Percentiles rank a stretch among this genome's conserved stretches.
These are phyloP conservation scores for Flammula alnicola DNA, from an alignment of 1,284 basidiomycete species.

Conservation along the genomic window DNA sequence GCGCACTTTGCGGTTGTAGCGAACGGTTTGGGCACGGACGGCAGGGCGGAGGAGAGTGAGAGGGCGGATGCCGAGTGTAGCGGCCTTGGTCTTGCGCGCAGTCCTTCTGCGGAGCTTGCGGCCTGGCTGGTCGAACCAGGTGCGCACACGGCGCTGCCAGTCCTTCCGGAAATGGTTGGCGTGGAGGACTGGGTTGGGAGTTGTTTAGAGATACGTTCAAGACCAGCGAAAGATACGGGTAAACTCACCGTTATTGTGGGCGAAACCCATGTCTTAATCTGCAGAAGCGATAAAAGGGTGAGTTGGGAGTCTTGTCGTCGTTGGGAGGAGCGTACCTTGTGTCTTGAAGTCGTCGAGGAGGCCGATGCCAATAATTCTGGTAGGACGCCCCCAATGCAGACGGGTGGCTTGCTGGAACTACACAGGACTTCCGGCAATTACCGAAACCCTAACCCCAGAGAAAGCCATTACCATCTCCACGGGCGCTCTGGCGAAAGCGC, in stretches of 20 bases:
- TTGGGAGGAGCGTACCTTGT: slow-evolving; percentile 38
- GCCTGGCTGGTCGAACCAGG: slow-evolving; percentile 99
- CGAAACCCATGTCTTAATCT: slow-evolving; percentile 74
- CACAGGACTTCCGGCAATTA: slow-evolving; percentile 37
- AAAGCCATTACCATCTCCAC: slow-evolving; percentile 10
- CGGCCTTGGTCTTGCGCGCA: slow-evolving; percentile 92
- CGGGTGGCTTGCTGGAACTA: slow-evolving; percentile 43
- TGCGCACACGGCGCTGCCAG: slow-evolving; percentile 94
- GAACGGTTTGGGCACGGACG: slow-evolving; percentile 95
- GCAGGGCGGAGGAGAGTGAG: slow-evolving; percentile 94
- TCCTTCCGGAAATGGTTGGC: slow-evolving; percentile 99
- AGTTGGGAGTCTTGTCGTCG: slow-evolving; percentile 13
- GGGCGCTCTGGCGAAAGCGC: slow-evolving; percentile 1
- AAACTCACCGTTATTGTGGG: slow-evolving; percentile 77
- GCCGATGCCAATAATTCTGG: slow-evolving; percentile 38
- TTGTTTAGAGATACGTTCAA: slow-evolving; percentile 10
- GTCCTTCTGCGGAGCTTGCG: slow-evolving; percentile 96
- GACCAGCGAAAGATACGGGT: not conserved
- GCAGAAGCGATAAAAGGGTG: slow-evolving; percentile 12
- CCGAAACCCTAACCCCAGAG: slow-evolving; percentile 39
- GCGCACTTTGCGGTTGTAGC: slow-evolving; percentile 98
- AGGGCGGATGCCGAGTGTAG: slow-evolving; percentile 91
- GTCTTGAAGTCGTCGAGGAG: slow-evolving; percentile 47
- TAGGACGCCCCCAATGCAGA: slow-evolving; percentile 26
- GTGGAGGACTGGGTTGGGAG: slow-evolving; percentile 69